Base-by-base conservation (phyloP, 768 basidiomycete genomes). In the Lentinula guzmanii region DNA sequence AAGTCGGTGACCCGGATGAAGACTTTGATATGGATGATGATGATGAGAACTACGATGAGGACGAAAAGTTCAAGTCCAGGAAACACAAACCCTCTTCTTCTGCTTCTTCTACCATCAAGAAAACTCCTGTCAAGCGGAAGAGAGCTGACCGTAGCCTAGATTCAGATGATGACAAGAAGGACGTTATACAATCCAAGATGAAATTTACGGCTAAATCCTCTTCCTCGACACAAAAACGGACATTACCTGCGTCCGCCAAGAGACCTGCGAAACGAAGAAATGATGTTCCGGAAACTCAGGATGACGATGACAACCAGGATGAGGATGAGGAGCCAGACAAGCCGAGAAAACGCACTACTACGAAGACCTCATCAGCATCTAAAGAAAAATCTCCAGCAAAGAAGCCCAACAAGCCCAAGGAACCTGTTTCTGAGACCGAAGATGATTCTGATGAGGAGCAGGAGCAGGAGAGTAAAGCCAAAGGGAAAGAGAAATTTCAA, bases 21-120 rank as follows among this genome's bases (percentile, higher is more conserved):
- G 28, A 28, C 28, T 28, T 50, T 3, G 21, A 50, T 21, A 15
- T 31, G 28, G 13, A 50, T 9, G 21, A 28, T 1, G 48, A 24
- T 50, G 48, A 43, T 16, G 6, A 18, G 0, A 72, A 69, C 1
- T 71, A 71, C 11, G 73, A 69, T 7, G 71, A 66, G 21, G 67
- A 67, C 1, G 66, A 62, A n/a, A 79, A 79, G 11, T 11, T 16
- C 34, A 31, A 33, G 42, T 43, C 42, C 5, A 1, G 18, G 28
- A 50, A 50, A 24, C n/a, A 24, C 7, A 21, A 31, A 6, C 18
- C 48, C 21, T 5, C 21, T n/a, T 28, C 48, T 50, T 50, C 24
- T 31, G 24, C 48, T 50, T 15, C 18, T 21, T 9, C 48, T 1
- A 31, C 18, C 8, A 10, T 21, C 48, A 31, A 28, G 28, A 28